Evolutionary conservation across 2,329 filamentous ascomycete genomes (phyloP).

Genomic region (Fusarium siculi): DNA sequence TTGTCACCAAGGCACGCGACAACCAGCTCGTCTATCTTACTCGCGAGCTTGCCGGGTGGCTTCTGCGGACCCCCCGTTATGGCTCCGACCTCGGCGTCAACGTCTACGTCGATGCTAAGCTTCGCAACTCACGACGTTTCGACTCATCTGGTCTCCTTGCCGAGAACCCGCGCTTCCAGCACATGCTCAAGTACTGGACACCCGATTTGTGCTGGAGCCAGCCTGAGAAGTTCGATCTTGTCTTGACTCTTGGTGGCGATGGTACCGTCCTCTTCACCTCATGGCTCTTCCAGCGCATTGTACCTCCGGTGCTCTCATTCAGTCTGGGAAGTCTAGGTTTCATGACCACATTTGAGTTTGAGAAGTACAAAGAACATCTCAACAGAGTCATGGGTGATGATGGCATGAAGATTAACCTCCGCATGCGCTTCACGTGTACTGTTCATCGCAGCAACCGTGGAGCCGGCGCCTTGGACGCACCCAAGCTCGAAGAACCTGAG

Average conservation of each 20-base stretch:
- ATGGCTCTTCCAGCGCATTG: constrained; percentile 91
- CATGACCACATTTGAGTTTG: constrained; percentile 87
- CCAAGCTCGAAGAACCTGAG: constrained; percentile 85
- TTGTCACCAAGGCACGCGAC: constrained; percentile 96
- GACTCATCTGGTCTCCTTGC: constrained; percentile 77
- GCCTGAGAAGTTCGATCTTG: constrained; percentile 95
- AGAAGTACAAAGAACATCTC: constrained; percentile 86
- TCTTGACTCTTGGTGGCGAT: constrained; percentile 87
- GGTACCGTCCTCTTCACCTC: constrained; percentile 89
- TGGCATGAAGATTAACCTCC: constrained; percentile 96
- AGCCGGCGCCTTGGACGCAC: constrained; percentile 53
- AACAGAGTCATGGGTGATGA: constrained; percentile 91
- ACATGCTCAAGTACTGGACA: constrained; percentile 95
- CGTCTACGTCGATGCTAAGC: constrained; percentile 97
- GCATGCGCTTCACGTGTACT: constrained; percentile 99
- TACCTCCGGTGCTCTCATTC: constrained; percentile 86
- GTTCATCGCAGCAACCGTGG: constrained; percentile 78
- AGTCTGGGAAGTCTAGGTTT: constrained; percentile 88
- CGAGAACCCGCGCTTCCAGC: constrained; percentile 78
- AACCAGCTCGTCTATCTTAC: constrained; percentile 92
- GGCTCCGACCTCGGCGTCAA: constrained; percentile 91
- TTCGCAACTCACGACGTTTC: constrained; percentile 89
- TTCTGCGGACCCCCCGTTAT: constrained; percentile 89
- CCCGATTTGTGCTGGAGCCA: constrained; percentile 94
- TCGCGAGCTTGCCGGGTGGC: constrained; percentile 86